Evolutionary conservation across 306 rosid genomes (phyloP).

Genomic region (Gastrolobium villosum): DNA sequence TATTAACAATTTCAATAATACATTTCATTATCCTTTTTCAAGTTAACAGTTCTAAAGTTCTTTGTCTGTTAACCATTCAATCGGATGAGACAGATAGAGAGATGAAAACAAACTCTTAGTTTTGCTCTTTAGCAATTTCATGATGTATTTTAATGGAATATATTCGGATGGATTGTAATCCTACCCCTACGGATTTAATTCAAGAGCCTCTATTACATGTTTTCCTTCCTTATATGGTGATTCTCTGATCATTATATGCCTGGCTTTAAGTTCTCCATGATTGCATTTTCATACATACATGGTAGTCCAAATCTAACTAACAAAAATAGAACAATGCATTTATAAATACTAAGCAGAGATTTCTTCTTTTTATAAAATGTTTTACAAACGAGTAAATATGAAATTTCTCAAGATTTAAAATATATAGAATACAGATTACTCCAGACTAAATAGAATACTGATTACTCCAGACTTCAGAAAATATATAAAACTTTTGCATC

Average conservation of each 20-base stretch:
- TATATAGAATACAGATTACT: conserved; percentile 40
- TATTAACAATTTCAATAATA: no score
- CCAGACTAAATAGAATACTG: conserved; percentile 9
- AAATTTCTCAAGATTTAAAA: conserved; percentile 33
- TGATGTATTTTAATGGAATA: conserved; percentile 8
- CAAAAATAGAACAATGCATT: conserved; percentile 14
- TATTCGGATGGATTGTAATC: not conserved
- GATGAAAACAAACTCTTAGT: not conserved
- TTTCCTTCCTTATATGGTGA: conserved; percentile 18
- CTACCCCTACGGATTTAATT: not conserved
- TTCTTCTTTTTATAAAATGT: conserved; percentile 4
- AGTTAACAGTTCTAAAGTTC: conserved; percentile 25
- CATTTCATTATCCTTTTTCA: no score
- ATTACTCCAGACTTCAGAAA: conserved; percentile 37
- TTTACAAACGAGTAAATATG: conserved; percentile 40
- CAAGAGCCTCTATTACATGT: not conserved
- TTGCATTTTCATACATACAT: conserved; percentile 8
- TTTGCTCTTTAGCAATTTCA: not conserved
- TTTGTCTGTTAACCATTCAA: not conserved
- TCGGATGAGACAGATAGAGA: conserved; percentile 6
- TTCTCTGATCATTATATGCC: not conserved
- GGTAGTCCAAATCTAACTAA: conserved; percentile 24
- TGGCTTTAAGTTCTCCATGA: conserved; percentile 27
- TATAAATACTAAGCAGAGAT: conserved; percentile 25
- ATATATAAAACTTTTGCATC: conserved; percentile 44